Conservation (phyloP, 2,329 filamentous ascomycete species). For the Cercospora sp. region DNA sequence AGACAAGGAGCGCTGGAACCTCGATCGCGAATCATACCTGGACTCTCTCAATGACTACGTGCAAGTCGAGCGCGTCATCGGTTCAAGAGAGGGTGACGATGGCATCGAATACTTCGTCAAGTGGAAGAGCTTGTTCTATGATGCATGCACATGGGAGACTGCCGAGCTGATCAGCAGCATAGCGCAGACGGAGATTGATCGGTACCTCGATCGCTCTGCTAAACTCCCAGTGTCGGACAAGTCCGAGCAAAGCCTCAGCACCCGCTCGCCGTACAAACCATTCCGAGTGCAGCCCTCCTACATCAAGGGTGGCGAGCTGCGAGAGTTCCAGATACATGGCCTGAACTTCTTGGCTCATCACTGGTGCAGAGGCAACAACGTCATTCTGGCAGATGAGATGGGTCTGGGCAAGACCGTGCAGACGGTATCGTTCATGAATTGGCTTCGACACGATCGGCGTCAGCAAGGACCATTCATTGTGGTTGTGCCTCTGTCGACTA, state of each 20-base stretch:
- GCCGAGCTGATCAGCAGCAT: constrained; percentile 72
- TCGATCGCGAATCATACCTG: constrained; percentile 89
- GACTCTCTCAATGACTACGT: constrained; percentile 88
- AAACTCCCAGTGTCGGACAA: constrained; percentile 79
- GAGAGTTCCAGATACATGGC: constrained; percentile 90
- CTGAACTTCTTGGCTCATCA: constrained; percentile 95
- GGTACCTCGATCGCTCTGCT: constrained; percentile 79
- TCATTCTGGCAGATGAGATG: constrained; percentile 98
- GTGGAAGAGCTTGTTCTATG: constrained; percentile 83
- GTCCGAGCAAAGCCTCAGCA: constrained; percentile 72
- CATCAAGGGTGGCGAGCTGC: constrained; percentile 78
- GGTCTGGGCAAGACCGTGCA: constrained; percentile 97
- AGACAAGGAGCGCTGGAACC: constrained; percentile 87
- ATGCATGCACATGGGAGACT: constrained; percentile 90
- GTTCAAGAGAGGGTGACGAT: constrained; percentile 74
- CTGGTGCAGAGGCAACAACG: constrained; percentile 91
- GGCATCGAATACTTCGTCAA: constrained; percentile 91
- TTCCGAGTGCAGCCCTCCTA: constrained; percentile 85
- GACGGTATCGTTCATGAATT: constrained; percentile 94
- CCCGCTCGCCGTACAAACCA: constrained; percentile 68
- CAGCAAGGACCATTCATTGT: constrained; percentile 96
- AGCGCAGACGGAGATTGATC: constrained; percentile 87
- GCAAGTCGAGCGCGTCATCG: constrained; percentile 90
- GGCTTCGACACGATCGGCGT: constrained; percentile 83
- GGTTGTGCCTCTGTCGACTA: constrained; percentile 94